Base-by-base conservation (phyloP, 805 yeast species). In the Saccharomycopsis schoenii region DNA sequence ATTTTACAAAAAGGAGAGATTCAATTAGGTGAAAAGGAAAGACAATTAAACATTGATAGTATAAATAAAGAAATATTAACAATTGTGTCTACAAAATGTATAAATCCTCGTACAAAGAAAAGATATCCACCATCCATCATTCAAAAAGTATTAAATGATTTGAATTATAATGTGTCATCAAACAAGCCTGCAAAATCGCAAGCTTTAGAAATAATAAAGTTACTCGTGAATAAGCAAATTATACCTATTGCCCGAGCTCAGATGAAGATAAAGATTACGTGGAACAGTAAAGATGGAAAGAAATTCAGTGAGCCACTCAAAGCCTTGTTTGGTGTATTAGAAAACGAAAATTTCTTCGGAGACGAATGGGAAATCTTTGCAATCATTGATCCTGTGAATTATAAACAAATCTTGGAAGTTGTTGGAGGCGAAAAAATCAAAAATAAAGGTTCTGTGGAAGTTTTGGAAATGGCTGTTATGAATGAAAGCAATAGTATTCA, bases 101-200 rank as follows among this genome's bases (percentile, higher is more conserved):
- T 94, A 56, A 94, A 94, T 66, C 98, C 99, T 4, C 82, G 80
- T 60, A 84, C 93, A 2, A 87, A 87, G 70, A 89, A 92, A 70
- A 84, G 97, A 68, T 94, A 94, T 68, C 96, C 99, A 0, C 94
- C 97, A 11, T 83, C 96, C 0, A 92, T 94, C 86, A 88, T 94
- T 62, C 94, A 89, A 65, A 94, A 94, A 73, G 89, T 92, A 0
- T 75, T 94, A 60, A 78, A 79, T 51, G 89, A 87, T 67, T 72
- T 91, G 58, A 92, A 90, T 65, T 89, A 88, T 72, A 91, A 90
- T 70, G 80, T 89, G 66, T 83, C 83, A 19, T 80, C 92, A 24
- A 81, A 80, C 58, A 87, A 86, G 66, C 80, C 89, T 6, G 88
- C 96, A 36, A 94, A 94, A 72, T 78, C 81, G 12, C 97, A 91